Evolutionary conservation across 805 yeast genomes (phyloP), one percentile per base, ranked within the genome.

Genomic region (Kluyveromyces starmeri): DNA sequence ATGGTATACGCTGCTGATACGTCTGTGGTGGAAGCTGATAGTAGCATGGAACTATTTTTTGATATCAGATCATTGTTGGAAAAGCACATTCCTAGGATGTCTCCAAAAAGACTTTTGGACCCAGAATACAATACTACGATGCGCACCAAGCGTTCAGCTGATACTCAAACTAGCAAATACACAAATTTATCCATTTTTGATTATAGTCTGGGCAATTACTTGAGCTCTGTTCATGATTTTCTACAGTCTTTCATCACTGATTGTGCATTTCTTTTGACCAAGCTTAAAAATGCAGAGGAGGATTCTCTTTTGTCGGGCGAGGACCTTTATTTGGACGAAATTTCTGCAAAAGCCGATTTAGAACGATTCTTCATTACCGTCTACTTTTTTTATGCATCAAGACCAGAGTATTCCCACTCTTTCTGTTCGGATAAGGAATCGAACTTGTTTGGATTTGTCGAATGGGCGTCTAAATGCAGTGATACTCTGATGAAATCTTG

Each of bases 391-490:
- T 86, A 80, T 53, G 62, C 70, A 18, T 67, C 71, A 12, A 66
- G 94, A 37, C 74, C 78, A 1, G 68, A 69, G 1, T 59, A 78
- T 6, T 70, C 82, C 10, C 48, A 65, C 2, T 58, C 61, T 9
- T 81, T 83, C 49, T 88, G 95, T 94, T 53, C 58, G 9, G 83
- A 80, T 42, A 62, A 71, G 13, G 75, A 70, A 35, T 71, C 79
- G 10, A 76, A 77, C 38, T 64, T 84, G 2, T 68, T 73, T 48
- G 96, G 95, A 0, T 88, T 92, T 44, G 64, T 89, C 26, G 73
- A 73, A 36, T 92, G 97, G 97, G 94, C 94, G 0, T 67, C 92
- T 2, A 75, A 74, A 39, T 77, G 83, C 47, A 85, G 78, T 41
- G 84, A 84, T 11, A 78, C 89, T 7, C 64, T 85, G 32, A 83